phyloP scores from a whole-genome alignment of 2,329 filamentous ascomycete genomes.

The Neocucurbitaria cava region DNA sequence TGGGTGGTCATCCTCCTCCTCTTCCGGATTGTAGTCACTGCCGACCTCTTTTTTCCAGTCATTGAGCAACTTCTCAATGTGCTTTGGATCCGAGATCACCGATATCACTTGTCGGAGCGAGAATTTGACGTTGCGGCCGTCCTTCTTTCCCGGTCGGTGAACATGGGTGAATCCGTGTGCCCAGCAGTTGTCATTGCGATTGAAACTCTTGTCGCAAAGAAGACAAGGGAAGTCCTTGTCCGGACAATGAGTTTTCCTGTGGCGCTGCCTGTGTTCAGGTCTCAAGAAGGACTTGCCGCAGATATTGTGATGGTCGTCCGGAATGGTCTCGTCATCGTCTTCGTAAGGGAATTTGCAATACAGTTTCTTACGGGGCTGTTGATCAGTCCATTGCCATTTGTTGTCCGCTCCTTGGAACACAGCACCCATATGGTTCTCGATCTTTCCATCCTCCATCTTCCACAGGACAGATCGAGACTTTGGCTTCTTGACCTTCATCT shows the following conservation, averaged over 20 bases:
- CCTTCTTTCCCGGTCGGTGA: constrained; percentile 32
- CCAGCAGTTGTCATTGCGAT: constrained; percentile 45
- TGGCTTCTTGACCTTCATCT: constrained; percentile 12
- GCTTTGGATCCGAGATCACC: constrained; percentile 34
- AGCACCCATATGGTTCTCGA: background rate
- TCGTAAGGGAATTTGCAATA: constrained; percentile 2
- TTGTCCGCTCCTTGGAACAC: background rate
- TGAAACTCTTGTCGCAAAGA: constrained; percentile 35
- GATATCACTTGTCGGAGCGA: constrained; percentile 32
- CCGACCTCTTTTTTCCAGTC: constrained; percentile 28
- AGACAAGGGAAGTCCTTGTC: constrained; percentile 29
- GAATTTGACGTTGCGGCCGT: constrained; percentile 33
- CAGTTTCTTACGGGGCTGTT: constrained; percentile 1
- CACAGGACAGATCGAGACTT: constrained; percentile 11
- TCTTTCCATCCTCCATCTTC: constrained; percentile 4
- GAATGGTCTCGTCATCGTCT: constrained; percentile 2
- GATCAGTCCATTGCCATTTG: constrained; percentile 6
- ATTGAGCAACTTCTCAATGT: constrained; percentile 37
- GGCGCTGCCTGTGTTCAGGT: constrained; percentile 41
- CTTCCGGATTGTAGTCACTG: constrained; percentile 17
- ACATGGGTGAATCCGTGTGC: constrained; percentile 44
- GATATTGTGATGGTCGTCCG: background rate
- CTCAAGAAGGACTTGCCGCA: constrained; percentile 31
- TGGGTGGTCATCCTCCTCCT: constrained; percentile 12
- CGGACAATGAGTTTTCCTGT: constrained; percentile 33